phyloP scores from a whole-genome alignment of 2,329 filamentous ascomycete genomes.

The Sarocladium kiliense region DNA sequence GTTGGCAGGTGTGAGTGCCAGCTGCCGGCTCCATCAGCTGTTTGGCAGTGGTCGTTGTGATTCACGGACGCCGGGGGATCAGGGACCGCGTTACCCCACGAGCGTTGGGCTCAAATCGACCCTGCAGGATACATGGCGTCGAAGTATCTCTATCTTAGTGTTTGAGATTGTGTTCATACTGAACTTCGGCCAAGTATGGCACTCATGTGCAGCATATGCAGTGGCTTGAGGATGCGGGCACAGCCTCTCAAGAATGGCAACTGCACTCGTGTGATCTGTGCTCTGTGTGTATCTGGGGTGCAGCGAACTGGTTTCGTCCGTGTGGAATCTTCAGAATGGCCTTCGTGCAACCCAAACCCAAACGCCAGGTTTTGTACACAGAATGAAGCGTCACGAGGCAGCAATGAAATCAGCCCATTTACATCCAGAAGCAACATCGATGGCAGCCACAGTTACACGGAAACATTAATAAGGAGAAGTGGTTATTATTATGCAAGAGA shows the following conservation, averaged over 20 bases:
- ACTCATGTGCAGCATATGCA: no score
- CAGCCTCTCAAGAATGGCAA: no score
- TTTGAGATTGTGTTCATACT: background rate
- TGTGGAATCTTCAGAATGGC: background rate
- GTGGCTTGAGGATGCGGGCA: no score
- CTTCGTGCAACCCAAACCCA: background rate
- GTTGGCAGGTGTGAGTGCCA: background rate
- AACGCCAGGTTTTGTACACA: background rate
- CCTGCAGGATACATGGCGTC: background rate
- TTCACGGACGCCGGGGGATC: background rate
- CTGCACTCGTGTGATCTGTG: no score
- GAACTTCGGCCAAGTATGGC: no score
- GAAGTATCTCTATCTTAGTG: background rate
- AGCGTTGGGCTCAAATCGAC: no score
- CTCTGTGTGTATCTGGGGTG: no score
- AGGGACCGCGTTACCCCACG: no score
- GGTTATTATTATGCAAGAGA: no score
- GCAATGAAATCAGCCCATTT: background rate
- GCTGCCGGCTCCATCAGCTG: background rate
- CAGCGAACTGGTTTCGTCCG: background rate
- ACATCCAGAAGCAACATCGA: background rate
- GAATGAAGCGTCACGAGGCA: background rate
- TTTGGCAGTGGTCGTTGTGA: background rate
- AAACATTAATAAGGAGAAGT: no score
- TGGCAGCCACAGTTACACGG: background rate